Evolutionary conservation across 208 protist genomes (phyloP).

Genomic region (Leishmania major): DNA sequence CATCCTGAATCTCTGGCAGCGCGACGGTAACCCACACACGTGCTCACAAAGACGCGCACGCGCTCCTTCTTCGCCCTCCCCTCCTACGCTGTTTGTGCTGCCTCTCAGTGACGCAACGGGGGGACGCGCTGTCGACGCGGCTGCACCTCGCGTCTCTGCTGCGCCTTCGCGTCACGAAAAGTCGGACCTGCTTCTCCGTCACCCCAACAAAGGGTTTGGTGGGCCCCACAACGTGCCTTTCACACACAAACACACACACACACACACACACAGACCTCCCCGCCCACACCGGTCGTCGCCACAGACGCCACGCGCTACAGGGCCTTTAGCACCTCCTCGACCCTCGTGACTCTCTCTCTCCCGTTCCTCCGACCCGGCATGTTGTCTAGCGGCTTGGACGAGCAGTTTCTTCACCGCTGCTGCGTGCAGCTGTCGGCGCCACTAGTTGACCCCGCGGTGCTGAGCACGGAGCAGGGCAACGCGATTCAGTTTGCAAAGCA

Average conservation of each 20-base stretch:
- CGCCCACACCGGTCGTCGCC: neutral
- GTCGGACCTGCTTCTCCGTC: neutral
- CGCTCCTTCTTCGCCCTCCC: constrained; percentile 8
- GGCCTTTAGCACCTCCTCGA: neutral
- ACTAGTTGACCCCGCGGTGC: constrained; percentile 41
- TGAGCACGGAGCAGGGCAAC: constrained; percentile 62
- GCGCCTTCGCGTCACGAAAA: neutral
- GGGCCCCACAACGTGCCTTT: neutral
- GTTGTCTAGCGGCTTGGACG: constrained; percentile 42
- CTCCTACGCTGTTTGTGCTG: constrained; percentile 17
- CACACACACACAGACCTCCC: neutral
- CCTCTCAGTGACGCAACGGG: neutral
- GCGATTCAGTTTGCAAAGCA: constrained; percentile 63
- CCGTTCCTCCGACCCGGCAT: constrained; percentile 12
- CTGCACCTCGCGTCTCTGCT: neutral
- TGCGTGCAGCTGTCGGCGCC: constrained; percentile 84
- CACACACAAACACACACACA: neutral
- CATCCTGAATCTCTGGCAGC: neutral
- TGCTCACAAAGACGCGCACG: neutral
- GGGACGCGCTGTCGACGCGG: neutral
- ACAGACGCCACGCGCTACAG: neutral
- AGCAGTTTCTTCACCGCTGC: constrained; percentile 77
- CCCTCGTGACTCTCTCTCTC: neutral
- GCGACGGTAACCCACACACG: neutral
- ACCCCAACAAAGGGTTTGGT: neutral